These are phyloP conservation scores for Chytriomyces sp. DNA, from an alignment of 192 early-diverging fungal genomes.

Conservation along the genomic window DNA sequence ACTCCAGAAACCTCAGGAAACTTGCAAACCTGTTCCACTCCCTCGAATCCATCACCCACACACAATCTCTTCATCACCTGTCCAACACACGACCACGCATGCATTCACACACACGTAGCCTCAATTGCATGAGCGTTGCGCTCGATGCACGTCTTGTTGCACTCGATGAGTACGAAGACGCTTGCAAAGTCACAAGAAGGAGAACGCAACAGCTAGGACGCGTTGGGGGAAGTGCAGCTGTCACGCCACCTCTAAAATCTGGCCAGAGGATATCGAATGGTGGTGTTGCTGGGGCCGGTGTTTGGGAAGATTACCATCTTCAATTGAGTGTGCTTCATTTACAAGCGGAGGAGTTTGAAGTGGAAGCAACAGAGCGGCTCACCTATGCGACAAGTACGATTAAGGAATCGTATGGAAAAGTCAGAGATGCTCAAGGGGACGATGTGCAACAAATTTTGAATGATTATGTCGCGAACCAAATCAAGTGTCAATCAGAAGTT, in stretches of 20 bases:
- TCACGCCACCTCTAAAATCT: too few species aligned
- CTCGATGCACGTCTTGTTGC: constrained; percentile 40
- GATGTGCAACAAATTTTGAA: constrained; percentile 16
- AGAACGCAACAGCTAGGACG: too few species aligned
- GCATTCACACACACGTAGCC: neutral
- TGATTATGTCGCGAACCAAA: constrained; percentile 26
- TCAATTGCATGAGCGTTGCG: constrained; percentile 8
- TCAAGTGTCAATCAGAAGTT: constrained; percentile 21
- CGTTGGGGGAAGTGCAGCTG: too few species aligned
- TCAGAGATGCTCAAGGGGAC: constrained; percentile 20
- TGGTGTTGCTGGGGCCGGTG: constrained; percentile 36
- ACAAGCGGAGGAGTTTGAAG: constrained; percentile 16
- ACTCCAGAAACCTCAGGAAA: neutral
- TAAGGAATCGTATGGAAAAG: constrained; percentile 1
- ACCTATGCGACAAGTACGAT: constrained; percentile 1
- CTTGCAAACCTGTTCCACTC: neutral
- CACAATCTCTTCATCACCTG: neutral
- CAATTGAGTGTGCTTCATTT: neutral
- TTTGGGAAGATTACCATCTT: constrained; percentile 29
- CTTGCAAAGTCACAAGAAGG: constrained; percentile 35
- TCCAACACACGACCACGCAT: neutral
- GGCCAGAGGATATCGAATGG: neutral
- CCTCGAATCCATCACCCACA: neutral
- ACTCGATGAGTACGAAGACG: constrained; percentile 43
- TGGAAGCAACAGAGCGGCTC: neutral